Evolutionary conservation across 23 red algal species (phyloP), one percentile per base, ranked within the genome.

Genomic region (Gracilaria gracilis): DNA sequence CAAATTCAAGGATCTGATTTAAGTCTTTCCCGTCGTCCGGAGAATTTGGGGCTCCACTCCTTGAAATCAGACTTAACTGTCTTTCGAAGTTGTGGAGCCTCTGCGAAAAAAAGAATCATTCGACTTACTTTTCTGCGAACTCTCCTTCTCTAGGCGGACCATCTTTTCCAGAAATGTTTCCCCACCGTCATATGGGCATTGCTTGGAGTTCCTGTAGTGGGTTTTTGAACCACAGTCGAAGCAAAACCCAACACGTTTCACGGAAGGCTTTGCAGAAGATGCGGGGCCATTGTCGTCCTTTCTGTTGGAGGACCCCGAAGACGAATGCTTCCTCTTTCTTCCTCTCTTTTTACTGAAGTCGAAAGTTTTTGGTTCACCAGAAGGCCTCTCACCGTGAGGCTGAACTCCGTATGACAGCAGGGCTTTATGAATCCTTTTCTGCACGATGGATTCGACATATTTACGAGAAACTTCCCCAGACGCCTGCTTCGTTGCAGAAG

Each of bases 401-500:
- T n/a, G n/a, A n/a, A n/a, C n/a, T n/a, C n/a, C n/a, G n/a, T n/a
- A n/a, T n/a, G n/a, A n/a, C n/a, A n/a, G n/a, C n/a, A n/a, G n/a
- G n/a, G n/a, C n/a, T n/a, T n/a, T n/a, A n/a, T n/a, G n/a, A n/a
- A n/a, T n/a, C n/a, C n/a, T n/a, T n/a, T n/a, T n/a, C n/a, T n/a
- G n/a, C n/a, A n/a, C n/a, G n/a, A n/a, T n/a, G n/a, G n/a, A n/a
- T n/a, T n/a, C n/a, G n/a, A n/a, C n/a, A n/a, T n/a, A n/a, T n/a
- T n/a, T n/a, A n/a, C n/a, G n/a, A n/a, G n/a, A 57, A 48, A 77
- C 20, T 23, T 46, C 35, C 11, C 0, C 6, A 9, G 42, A 77
- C 11, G 57, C n/a, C 50, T 39, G 34, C 37, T 6, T 75, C 9
- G 84, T 67, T 50, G 84, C 34, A 14, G 13, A 44, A 57, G 84